phyloP scores from a whole-genome alignment of 371 early-diverging fungal species.

The Lichtheimia corymbifera region DNA sequence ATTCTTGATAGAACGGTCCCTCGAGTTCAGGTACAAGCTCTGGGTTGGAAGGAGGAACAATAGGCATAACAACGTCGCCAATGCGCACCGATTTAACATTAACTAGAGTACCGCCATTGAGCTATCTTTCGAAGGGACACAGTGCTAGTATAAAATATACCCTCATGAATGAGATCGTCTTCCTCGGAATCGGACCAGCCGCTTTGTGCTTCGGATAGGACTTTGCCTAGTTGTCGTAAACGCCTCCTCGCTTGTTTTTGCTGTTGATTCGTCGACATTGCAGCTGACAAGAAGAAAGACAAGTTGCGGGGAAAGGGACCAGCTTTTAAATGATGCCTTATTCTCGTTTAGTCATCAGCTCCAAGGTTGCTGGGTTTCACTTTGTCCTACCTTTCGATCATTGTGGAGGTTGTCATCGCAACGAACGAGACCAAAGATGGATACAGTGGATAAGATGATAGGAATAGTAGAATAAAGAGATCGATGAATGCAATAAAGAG shows the following conservation, averaged over 20 bases:
- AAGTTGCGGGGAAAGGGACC: slow-evolving; percentile 6
- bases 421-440: too few species aligned
- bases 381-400: too few species aligned
- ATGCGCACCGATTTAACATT: slow-evolving; percentile 51
- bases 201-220: slow-evolving; percentile 28
- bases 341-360: too few species aligned
- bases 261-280: slow-evolving; percentile 22
- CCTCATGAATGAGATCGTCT: slow-evolving; percentile 41
- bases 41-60: slow-evolving; percentile 54
- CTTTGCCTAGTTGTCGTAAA: slow-evolving; percentile 45
- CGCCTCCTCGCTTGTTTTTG: slow-evolving; percentile 48
- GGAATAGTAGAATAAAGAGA: too few species aligned
- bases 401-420: too few species aligned
- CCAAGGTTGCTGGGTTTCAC: too few species aligned
- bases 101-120: slow-evolving; percentile 14
- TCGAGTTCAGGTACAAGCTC: slow-evolving; percentile 69
- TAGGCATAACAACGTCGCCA: slow-evolving; percentile 66
- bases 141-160: slow-evolving; percentile 16
- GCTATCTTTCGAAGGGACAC: background rate
- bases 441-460: too few species aligned
- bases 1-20: slow-evolving; percentile 64
- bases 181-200: slow-evolving; percentile 59
- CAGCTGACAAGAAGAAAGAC: slow-evolving; percentile 3
- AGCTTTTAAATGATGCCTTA: too few species aligned
- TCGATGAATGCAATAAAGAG: too few species aligned